Evolutionary conservation across 768 basidiomycete species (phyloP).

Genomic region (Phanerochaete sordida): DNA sequence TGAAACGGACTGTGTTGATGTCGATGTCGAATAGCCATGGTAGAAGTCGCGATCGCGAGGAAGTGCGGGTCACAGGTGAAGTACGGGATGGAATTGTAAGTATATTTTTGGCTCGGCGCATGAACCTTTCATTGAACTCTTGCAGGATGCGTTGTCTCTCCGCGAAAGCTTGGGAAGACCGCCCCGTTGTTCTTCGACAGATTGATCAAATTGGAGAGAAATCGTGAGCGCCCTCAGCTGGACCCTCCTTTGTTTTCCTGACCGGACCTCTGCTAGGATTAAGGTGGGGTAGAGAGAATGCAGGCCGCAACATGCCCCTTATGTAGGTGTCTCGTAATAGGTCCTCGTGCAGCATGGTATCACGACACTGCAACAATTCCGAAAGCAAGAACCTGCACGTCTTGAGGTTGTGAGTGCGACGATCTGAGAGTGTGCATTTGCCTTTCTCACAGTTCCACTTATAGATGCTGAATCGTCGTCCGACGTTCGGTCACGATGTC

Average conservation of each 20-base stretch:
- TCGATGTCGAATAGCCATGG: constrained; percentile 48
- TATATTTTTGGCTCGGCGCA: not conserved
- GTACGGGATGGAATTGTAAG: constrained; percentile 72
- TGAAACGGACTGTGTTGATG: no score
- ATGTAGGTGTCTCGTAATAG: constrained; percentile 32
- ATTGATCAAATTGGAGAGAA: constrained; percentile 90
- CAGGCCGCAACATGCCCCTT: not conserved
- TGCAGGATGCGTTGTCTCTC: constrained; percentile 68
- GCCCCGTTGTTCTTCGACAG: constrained; percentile 80
- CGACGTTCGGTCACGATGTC: constrained; percentile 73
- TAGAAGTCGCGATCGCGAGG: constrained; percentile 71
- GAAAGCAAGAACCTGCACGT: constrained; percentile 51
- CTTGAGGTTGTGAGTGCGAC: constrained; percentile 54
- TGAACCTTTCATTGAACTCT: not conserved
- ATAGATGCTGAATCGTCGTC: constrained; percentile 69
- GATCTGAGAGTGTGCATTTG: not conserved
- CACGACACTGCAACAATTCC: constrained; percentile 52
- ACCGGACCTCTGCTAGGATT: not conserved
- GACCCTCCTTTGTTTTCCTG: not conserved
- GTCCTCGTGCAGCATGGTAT: constrained; percentile 75
- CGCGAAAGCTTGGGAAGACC: constrained; percentile 91
- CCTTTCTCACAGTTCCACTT: not conserved
- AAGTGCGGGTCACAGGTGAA: constrained; percentile 65
- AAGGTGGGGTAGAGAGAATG: not conserved
- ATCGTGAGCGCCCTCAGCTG: constrained; percentile 51